These are phyloP conservation scores for Tulasnella sp. DNA, from an alignment of 768 basidiomycete genomes.

Conservation along the genomic window DNA sequence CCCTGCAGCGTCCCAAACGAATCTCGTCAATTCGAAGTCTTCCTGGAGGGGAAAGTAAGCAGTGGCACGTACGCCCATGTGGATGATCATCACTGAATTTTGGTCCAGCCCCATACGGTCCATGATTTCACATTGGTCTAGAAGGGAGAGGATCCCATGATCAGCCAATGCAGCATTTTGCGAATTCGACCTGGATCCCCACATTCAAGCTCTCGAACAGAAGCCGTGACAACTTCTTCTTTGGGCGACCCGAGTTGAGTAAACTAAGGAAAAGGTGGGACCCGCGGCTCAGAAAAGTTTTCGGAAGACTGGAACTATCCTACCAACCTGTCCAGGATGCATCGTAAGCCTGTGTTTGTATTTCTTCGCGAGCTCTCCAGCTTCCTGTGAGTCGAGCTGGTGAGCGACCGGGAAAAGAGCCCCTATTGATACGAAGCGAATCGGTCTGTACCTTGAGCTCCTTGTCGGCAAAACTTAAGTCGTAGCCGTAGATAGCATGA, in stretches of 20 bases:
- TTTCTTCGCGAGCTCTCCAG: constrained; percentile 67
- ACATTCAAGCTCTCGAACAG: constrained; percentile 76
- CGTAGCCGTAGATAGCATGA: constrained; percentile 78
- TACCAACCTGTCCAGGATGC: constrained; percentile 86
- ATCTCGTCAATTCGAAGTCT: constrained; percentile 8
- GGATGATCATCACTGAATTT: constrained; percentile 89
- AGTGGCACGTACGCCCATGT: constrained; percentile 51
- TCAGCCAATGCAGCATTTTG: not conserved
- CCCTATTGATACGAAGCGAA: not conserved
- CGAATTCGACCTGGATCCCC: constrained; percentile 26
- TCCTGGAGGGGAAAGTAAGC: not conserved
- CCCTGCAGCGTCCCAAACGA: constrained; percentile 60
- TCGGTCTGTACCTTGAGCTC: constrained; percentile 51
- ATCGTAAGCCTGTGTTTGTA: constrained; percentile 80
- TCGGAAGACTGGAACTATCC: not conserved
- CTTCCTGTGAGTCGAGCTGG: constrained; percentile 42
- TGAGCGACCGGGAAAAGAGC: not conserved
- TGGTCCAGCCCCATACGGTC: constrained; percentile 77
- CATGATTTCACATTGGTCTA: constrained; percentile 82
- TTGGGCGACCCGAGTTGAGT: constrained; percentile 74
- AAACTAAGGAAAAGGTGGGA: constrained; percentile 41
- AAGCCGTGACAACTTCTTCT: constrained; percentile 70
- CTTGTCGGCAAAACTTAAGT: constrained; percentile 70
- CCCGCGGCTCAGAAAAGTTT: not conserved
- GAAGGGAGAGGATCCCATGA: not conserved